phyloP scores from a whole-genome alignment of 1,284 basidiomycete genomes.

The Retiboletus flavoniger region DNA sequence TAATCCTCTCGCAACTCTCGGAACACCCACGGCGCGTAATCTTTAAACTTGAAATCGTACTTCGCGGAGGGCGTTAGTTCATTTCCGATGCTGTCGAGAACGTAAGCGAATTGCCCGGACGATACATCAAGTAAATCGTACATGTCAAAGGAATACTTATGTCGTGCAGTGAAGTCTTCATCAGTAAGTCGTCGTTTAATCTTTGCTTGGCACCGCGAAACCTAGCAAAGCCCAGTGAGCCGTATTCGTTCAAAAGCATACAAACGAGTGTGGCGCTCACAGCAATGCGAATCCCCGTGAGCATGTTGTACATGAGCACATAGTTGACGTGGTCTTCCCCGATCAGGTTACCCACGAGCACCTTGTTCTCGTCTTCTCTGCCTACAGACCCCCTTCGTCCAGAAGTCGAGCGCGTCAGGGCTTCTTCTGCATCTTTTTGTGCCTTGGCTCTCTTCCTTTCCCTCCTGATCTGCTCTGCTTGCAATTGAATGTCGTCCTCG shows the following conservation, averaged over 20 bases:
- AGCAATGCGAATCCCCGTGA: conserved; percentile 95
- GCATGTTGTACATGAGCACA: conserved; percentile 99
- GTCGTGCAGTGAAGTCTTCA: conserved; percentile 85
- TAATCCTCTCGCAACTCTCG: conserved; percentile 91
- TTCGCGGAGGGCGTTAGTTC: conserved; percentile 95
- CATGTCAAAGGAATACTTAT: conserved; percentile 99
- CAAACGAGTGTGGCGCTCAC: conserved; percentile 46
- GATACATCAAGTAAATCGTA: conserved; percentile 39
- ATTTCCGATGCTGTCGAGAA: conserved; percentile 75
- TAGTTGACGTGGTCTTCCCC: conserved; percentile 98
- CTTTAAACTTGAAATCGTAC: conserved; percentile 99
- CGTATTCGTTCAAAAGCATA: background rate
- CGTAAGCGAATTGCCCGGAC: conserved; percentile 14
- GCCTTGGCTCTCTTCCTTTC: conserved; percentile 76
- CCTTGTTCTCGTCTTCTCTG: conserved; percentile 49
- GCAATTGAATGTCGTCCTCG: conserved; percentile 69
- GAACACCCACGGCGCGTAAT: conserved; percentile 98
- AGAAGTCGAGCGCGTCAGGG: conserved; percentile 41
- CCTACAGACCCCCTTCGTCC: conserved; percentile 18
- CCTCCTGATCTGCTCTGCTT: conserved; percentile 78
- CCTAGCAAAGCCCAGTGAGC: conserved; percentile 46
- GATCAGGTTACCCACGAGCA: conserved; percentile 92
- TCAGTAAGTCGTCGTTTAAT: conserved; percentile 80
- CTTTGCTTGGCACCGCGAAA: conserved; percentile 96
- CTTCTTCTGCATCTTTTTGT: conserved; percentile 47